Evolutionary conservation across 225 moss, liverwort and hornwort species (phyloP).

Genomic region (Pleurozium schreberi): DNA sequence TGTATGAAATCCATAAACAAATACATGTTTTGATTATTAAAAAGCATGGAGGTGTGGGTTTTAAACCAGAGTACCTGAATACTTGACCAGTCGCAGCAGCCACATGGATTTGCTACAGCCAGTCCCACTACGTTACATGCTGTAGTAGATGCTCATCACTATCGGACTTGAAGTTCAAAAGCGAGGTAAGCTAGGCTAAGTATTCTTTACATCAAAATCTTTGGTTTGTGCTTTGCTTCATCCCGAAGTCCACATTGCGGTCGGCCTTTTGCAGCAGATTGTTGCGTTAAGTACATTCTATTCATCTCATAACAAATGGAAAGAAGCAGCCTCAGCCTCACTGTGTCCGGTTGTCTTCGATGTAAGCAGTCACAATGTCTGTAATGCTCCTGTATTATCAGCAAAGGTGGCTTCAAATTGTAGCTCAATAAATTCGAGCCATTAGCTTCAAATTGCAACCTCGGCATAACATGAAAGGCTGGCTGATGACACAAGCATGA

Average conservation of each 20-base stretch:
- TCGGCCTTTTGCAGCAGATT: background rate
- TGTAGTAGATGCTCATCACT: background rate
- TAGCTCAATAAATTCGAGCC: background rate
- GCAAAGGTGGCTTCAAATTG: background rate
- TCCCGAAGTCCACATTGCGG: background rate
- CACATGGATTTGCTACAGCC: background rate
- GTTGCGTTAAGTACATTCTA: background rate
- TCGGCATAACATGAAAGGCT: background rate
- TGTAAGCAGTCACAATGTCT: conserved; percentile 24
- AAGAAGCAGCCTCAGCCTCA: background rate
- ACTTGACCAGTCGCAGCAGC: background rate
- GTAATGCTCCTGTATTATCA: conserved; percentile 10
- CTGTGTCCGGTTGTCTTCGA: conserved; percentile 20
- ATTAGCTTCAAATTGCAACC: background rate
- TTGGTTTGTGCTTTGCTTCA: background rate
- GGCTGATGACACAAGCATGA: background rate
- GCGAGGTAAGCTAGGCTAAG: background rate
- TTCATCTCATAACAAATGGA: background rate
- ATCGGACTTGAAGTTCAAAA: background rate
- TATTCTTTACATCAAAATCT: background rate
- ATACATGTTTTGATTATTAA: background rate
- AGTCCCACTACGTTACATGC: background rate
- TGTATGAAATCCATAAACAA: background rate
- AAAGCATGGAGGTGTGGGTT: background rate
- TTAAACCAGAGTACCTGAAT: background rate